Evolutionary conservation across 768 basidiomycete species (phyloP).

Genomic region (Lactarius sp.): DNA sequence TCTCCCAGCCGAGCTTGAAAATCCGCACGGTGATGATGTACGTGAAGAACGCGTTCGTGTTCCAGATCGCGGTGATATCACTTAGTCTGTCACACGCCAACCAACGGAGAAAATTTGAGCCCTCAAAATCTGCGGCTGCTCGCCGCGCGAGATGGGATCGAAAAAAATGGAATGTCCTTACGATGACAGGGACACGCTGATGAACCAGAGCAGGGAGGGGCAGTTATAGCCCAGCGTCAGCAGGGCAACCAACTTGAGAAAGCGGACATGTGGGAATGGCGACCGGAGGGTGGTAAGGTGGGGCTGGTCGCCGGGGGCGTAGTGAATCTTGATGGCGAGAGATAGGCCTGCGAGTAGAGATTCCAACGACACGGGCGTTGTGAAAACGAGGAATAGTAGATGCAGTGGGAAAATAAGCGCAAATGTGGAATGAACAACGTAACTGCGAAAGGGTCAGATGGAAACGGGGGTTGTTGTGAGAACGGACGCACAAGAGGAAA

Average conservation of each 20-base stretch:
- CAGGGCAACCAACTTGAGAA: conserved; percentile 32
- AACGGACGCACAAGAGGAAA: conserved; percentile 68
- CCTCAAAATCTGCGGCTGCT: no score
- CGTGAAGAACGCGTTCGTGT: conserved; percentile 87
- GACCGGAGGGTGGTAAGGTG: conserved; percentile 1
- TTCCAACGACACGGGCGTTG: conserved; percentile 43
- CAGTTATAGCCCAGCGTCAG: conserved; percentile 56
- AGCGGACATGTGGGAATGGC: conserved; percentile 33
- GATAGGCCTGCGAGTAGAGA: conserved; percentile 50
- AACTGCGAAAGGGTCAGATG: conserved; percentile 43
- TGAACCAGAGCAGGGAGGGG: conserved; percentile 73
- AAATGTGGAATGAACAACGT: conserved; percentile 82
- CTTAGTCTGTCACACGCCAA: conserved; percentile 47
- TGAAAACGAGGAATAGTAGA: conserved; percentile 55
- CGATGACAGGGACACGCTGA: conserved; percentile 64
- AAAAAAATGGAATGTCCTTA: conserved; percentile 35
- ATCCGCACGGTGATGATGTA: conserved; percentile 81
- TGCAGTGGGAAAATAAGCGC: conserved; percentile 78
- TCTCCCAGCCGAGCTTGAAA: conserved; percentile 58
- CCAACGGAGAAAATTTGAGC: no score
- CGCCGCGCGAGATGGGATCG: no score
- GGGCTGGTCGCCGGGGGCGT: conserved; percentile 16
- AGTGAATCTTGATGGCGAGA: conserved; percentile 41
- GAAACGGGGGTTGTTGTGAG: background rate
- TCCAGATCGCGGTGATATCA: conserved; percentile 80